Percentiles rank a stretch among this genome's conserved stretches.
phyloP scores from a whole-genome alignment of 139 green algal species.

The Picochlorum sp. region DNA sequence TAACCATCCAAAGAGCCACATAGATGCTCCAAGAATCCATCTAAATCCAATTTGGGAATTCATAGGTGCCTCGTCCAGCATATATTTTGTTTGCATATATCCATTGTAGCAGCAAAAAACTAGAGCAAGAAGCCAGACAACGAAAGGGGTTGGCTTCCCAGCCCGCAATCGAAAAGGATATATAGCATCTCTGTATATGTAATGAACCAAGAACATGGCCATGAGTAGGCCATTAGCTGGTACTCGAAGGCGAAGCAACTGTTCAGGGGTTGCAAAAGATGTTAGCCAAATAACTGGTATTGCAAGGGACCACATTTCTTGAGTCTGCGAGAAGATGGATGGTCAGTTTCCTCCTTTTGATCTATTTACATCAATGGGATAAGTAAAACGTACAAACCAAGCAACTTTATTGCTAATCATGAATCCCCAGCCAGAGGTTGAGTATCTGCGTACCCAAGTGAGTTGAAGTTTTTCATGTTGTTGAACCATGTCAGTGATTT shows the following conservation, averaged over 20 bases:
- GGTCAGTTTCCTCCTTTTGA: background rate
- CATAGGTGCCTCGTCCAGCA: constrained; percentile 10
- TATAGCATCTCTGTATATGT: constrained; percentile 33
- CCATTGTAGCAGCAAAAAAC: constrained; percentile 64
- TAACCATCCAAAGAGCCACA: constrained; percentile 41
- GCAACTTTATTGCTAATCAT: constrained; percentile 5
- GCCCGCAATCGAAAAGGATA: constrained; percentile 41
- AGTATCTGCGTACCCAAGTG: background rate
- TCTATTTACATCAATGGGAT: background rate
- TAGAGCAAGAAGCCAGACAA: constrained; percentile 40
- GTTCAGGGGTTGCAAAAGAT: constrained; percentile 5
- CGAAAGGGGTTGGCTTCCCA: constrained; percentile 42
- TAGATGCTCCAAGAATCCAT: constrained; percentile 13
- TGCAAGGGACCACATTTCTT: constrained; percentile 24
- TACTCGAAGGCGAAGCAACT: background rate
- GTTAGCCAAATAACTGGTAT: constrained; percentile 17
- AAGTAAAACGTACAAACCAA: background rate
- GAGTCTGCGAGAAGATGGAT: background rate
- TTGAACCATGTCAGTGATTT: background rate
- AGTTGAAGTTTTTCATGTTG: background rate
- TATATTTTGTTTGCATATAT: constrained; percentile 37
- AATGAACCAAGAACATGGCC: constrained; percentile 25
- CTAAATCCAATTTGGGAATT: background rate
- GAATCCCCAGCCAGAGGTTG: background rate
- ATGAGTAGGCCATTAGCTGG: constrained; percentile 16